Evolutionary conservation across 306 rosid species (phyloP), one percentile per base, ranked within the genome.

Genomic region (Psophocarpus tetragonolobus): DNA sequence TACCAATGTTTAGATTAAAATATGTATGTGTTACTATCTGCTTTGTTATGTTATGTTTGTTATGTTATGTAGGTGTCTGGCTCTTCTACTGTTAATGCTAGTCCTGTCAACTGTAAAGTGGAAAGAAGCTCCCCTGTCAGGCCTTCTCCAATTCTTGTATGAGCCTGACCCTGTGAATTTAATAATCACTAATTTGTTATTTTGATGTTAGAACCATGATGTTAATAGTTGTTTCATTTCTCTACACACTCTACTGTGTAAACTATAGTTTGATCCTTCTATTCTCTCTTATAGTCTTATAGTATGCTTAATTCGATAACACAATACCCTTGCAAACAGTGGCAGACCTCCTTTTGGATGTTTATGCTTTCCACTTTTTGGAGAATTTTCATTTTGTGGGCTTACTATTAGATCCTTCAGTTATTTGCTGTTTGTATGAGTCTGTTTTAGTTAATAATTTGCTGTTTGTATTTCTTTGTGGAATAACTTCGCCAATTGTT

Each of bases 61-160:
- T 77, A 21, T 72, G 39, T 62, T 68, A 57, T 61, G 54, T 75
- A 93, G 98, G 88, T 83, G 51, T 80, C 95, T 42, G 93, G 91
- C 77, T 39, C 92, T 54, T 74, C 92, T 77, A 83, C 89, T 65
- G 67, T 84, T 68, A 60, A 81, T 81, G 93, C 21, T 44, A 88
- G 76, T 84, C 90, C 92, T 1, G 88, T 88, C 83, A 91, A 85
- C 84, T 87, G 97, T 80, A 93, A 91, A 87, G 88, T 90, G 75
- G 93, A 87, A 74, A 91, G 92, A 80, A 86, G 89, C 87, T 93
- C 98, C 27, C 95, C 95, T 75, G 93, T 75, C 78, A 87, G 92
- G 82, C 89, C 97, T 15, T 77, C 92, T 71, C 85, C 93, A 21
- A 89, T 89, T 85, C 85, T 87, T 42, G 97, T 90, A 91, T 44